Evolutionary conservation across 2,329 filamentous ascomycete species (phyloP).

Genomic region (Nemania diffusa): DNA sequence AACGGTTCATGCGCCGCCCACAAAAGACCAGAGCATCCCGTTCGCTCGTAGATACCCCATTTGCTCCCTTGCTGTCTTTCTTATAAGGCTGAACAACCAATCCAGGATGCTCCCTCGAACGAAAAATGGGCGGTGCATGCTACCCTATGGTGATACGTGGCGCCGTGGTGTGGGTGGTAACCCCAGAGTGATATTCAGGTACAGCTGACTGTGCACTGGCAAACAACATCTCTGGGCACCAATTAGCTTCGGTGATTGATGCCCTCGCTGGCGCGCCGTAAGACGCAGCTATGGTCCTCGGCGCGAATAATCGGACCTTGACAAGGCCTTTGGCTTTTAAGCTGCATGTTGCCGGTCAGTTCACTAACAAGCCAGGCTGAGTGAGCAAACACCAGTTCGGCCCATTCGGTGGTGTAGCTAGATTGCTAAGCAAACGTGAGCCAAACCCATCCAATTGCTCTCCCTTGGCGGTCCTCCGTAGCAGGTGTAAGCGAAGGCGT

Average conservation of each 20-base stretch:
- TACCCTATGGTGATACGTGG: slow-evolving; percentile 35
- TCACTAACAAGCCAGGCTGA: not conserved
- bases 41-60: slow-evolving; percentile 13
- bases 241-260: slow-evolving; percentile 10
- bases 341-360: slow-evolving; percentile 2
- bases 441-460: not conserved
- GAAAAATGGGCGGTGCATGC: slow-evolving; percentile 29
- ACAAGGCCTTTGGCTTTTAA: not conserved
- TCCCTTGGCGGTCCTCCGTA: not conserved
- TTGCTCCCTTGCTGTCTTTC: not conserved
- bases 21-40: slow-evolving; percentile 15
- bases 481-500: slow-evolving; percentile 20
- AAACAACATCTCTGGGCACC: slow-evolving; percentile 19
- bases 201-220: slow-evolving; percentile 27
- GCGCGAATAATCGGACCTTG: slow-evolving; percentile 11
- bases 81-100: slow-evolving; percentile 33
- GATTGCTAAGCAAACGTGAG: slow-evolving; percentile 14
- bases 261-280: slow-evolving; percentile 12
- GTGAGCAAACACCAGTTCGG: not conserved
- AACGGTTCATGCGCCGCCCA: slow-evolving; percentile 11
- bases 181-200: slow-evolving; percentile 32
- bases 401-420: not conserved
- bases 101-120: slow-evolving; percentile 9
- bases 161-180: slow-evolving; percentile 27
- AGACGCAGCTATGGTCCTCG: slow-evolving; percentile 9